phyloP scores from a whole-genome alignment of 345 rosid species.

The Syzygium aromaticum region DNA sequence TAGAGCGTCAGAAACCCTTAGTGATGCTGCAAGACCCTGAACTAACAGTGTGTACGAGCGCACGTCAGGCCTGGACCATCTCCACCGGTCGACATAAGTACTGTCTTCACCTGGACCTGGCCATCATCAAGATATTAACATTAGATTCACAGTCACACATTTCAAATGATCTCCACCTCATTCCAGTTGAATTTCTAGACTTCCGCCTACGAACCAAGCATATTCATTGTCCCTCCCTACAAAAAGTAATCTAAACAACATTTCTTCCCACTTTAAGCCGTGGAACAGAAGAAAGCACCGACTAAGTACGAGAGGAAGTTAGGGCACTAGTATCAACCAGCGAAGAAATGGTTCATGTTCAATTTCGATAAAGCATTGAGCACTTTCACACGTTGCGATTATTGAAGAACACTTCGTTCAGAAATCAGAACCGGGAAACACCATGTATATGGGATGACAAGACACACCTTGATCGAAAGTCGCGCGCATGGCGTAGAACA shows the following conservation, averaged over 20 bases:
- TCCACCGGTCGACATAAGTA: slow-evolving; percentile 49
- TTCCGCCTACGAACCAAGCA: neutral
- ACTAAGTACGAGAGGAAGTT: neutral
- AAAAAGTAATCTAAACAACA: neutral
- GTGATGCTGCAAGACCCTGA: slow-evolving; percentile 59
- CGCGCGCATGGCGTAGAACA: slow-evolving; percentile 84
- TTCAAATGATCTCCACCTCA: neutral
- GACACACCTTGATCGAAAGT: slow-evolving; percentile 66
- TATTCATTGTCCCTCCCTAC: neutral
- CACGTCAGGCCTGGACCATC: slow-evolving; percentile 90
- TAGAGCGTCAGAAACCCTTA: slow-evolving; percentile 83
- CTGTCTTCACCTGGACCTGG: slow-evolving; percentile 52
- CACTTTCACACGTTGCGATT: neutral
- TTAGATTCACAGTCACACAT: neutral
- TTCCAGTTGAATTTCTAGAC: neutral
- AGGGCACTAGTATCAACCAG: neutral
- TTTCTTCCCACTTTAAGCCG: neutral
- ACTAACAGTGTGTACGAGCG: slow-evolving; percentile 48
- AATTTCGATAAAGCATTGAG: neutral
- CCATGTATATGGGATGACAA: neutral
- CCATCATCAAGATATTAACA: neutral
- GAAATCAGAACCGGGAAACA: neutral
- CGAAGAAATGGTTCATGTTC: neutral
- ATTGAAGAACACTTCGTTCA: neutral
- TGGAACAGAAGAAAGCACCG: neutral